phyloP scores from a whole-genome alignment of 768 basidiomycete genomes.

The Tricholoma hemisulphureum region DNA sequence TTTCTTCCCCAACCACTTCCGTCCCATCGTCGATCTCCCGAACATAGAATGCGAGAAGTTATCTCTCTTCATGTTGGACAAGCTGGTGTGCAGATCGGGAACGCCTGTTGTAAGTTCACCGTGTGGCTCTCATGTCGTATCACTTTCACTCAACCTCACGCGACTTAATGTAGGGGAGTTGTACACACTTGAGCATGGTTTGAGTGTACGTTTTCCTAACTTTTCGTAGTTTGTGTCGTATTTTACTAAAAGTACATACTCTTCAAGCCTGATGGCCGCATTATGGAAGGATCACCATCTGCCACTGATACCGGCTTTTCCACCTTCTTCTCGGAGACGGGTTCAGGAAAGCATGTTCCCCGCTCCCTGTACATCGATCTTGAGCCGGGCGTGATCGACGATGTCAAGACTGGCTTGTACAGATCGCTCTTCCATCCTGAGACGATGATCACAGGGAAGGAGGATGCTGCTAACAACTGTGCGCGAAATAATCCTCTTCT shows the following conservation, averaged over 20 bases:
- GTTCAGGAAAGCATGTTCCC: constrained; percentile 94
- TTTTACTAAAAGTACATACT: constrained; percentile 17
- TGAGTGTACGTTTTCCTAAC: constrained; percentile 67
- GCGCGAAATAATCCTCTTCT: constrained; percentile 17
- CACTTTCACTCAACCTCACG: constrained; percentile 31
- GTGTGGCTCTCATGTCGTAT: constrained; percentile 19
- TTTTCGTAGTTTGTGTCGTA: constrained; percentile 20
- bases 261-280: constrained; percentile 87
- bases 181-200: constrained; percentile 97
- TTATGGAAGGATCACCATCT: constrained; percentile 74
- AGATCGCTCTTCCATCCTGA: constrained; percentile 98
- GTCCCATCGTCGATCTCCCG: constrained; percentile 9
- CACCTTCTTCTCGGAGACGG: constrained; percentile 99
- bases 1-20: constrained; percentile 15
- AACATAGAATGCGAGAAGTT: constrained; percentile 82
- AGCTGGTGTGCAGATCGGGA: constrained; percentile 97
- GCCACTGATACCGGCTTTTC: constrained; percentile 89
- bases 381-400: constrained; percentile 97
- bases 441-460: constrained; percentile 97
- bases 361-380: constrained; percentile 96
- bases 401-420: constrained; percentile 94
- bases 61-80: constrained; percentile 99
- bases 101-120: constrained; percentile 90
- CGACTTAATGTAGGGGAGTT: constrained; percentile 79
- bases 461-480: constrained; percentile 99